A percentile compares a stretch with the other conserved stretches of the same genome.
phyloP scores from a whole-genome alignment of 345 rosid species.

The Boechera stricta region DNA sequence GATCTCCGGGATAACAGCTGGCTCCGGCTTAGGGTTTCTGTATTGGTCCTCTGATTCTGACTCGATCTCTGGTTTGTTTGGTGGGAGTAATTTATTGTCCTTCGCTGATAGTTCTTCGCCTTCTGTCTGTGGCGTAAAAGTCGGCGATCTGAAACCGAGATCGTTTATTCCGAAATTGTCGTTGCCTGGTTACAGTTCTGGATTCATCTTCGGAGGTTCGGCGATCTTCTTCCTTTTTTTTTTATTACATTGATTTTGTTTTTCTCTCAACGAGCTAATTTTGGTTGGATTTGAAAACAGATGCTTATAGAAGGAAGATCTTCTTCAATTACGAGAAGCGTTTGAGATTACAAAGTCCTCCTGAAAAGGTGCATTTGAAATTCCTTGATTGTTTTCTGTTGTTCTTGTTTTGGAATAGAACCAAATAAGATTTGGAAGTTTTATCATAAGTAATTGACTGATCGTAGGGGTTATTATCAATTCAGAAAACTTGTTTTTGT shows the following conservation, averaged over 20 bases:
- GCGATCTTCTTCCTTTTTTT: not conserved
- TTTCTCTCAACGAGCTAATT: not conserved
- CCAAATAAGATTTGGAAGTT: slow-evolving; percentile 7
- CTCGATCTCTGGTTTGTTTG: slow-evolving; percentile 42
- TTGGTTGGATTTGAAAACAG: slow-evolving; percentile 50
- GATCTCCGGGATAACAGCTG: slow-evolving; percentile 58
- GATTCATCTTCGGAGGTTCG: slow-evolving; percentile 69
- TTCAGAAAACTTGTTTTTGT: not conserved
- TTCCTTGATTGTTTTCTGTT: not conserved
- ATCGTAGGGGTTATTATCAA: not conserved
- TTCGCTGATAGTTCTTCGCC: slow-evolving; percentile 57
- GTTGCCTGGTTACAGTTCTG: slow-evolving; percentile 64
- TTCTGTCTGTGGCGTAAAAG: slow-evolving; percentile 39
- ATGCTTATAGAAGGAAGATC: slow-evolving; percentile 77
- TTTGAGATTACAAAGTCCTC: slow-evolving; percentile 84
- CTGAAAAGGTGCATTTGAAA: slow-evolving; percentile 74
- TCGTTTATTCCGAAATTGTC: slow-evolving; percentile 61
- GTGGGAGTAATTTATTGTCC: slow-evolving; percentile 45
- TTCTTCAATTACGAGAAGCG: slow-evolving; percentile 98
- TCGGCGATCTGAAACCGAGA: slow-evolving; percentile 40
- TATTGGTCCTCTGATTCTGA: slow-evolving; percentile 53
- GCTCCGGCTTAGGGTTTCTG: slow-evolving; percentile 67
- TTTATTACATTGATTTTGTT: not conserved
- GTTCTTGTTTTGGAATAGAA: not conserved
- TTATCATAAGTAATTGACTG: not conserved